These are phyloP conservation scores for Aspergillus sp. DNA, from an alignment of 2,329 filamentous ascomycete genomes.

Conservation along the genomic window DNA sequence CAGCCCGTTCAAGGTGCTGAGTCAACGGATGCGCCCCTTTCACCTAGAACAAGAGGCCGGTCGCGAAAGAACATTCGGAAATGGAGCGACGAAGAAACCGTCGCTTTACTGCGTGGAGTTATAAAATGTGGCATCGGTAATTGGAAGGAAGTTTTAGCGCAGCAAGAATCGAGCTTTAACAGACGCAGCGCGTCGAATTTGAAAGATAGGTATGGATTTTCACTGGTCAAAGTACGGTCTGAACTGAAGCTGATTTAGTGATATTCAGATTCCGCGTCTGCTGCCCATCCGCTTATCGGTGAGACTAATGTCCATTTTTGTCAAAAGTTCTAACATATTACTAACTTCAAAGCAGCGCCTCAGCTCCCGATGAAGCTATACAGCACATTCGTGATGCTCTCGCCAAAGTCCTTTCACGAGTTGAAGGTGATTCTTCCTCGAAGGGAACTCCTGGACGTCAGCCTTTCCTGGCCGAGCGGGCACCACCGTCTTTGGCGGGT, in stretches of 20 bases:
- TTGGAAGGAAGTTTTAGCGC: conserved; percentile 63
- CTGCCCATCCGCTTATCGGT: conserved; percentile 50
- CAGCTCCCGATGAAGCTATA: conserved; percentile 38
- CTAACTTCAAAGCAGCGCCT: conserved; percentile 23
- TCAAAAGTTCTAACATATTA: neutral
- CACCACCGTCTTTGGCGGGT: conserved; percentile 13
- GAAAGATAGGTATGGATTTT: conserved; percentile 54
- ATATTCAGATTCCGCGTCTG: conserved; percentile 52
- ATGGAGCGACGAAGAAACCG: conserved; percentile 64
- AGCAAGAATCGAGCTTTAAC: conserved; percentile 57
- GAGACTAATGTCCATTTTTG: conserved; percentile 10
- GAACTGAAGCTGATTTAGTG: conserved; percentile 1
- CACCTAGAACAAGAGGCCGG: conserved; percentile 36
- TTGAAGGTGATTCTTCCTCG: conserved; percentile 25
- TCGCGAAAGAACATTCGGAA: conserved; percentile 51
- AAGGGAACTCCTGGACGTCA: conserved; percentile 29
- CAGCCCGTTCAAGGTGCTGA: conserved; percentile 7
- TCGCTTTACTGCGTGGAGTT: conserved; percentile 58
- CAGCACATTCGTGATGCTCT: conserved; percentile 38
- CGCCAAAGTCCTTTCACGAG: conserved; percentile 32
- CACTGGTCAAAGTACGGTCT: neutral
- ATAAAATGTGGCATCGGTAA: conserved; percentile 62
- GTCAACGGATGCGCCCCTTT: conserved; percentile 23
- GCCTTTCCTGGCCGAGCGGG: conserved; percentile 21
- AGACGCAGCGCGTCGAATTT: conserved; percentile 61